Evolutionary conservation across 2,329 filamentous ascomycete genomes (phyloP).

Genomic region (Fusarium irregulare): DNA sequence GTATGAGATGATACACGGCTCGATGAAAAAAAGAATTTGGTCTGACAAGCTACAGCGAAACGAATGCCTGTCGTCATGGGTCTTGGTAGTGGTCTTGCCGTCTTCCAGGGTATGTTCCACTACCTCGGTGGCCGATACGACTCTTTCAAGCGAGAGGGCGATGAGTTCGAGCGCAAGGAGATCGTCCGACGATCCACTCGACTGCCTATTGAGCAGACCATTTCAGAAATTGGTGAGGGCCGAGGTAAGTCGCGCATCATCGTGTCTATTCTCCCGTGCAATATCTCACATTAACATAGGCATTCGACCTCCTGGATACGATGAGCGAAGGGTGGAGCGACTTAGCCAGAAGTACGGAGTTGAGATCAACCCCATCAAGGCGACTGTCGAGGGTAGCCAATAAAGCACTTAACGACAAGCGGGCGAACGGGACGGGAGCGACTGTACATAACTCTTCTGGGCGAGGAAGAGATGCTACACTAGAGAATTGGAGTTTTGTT

Average conservation of each 20-base stretch:
- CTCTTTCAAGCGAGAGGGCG: slow-evolving; percentile 65
- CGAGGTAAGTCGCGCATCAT: slow-evolving; percentile 70
- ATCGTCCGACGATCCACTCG: slow-evolving; percentile 78
- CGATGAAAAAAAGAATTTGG: slow-evolving; percentile 9
- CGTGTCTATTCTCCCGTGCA: neutral
- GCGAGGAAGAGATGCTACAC: slow-evolving; percentile 52
- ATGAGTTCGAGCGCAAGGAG: slow-evolving; percentile 82
- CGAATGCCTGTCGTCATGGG: slow-evolving; percentile 78
- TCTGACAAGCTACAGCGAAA: slow-evolving; percentile 48
- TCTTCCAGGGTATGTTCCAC: slow-evolving; percentile 71
- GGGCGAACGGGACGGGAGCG: slow-evolving; percentile 44
- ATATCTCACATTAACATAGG: slow-evolving; percentile 61
- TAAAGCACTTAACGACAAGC: slow-evolving; percentile 42
- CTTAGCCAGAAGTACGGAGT: slow-evolving; percentile 90
- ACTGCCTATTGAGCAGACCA: slow-evolving; percentile 80
- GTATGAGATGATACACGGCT: slow-evolving; percentile 71
- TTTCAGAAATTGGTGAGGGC: slow-evolving; percentile 85
- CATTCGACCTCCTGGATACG: slow-evolving; percentile 83
- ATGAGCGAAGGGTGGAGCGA: slow-evolving; percentile 82
- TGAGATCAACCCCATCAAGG: slow-evolving; percentile 77
- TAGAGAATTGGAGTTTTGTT: slow-evolving; percentile 56
- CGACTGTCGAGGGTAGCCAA: slow-evolving; percentile 59
- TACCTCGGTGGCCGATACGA: slow-evolving; percentile 73
- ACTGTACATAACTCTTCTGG: slow-evolving; percentile 54
- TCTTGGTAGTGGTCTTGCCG: slow-evolving; percentile 68